These are phyloP conservation scores for Colletotrichum sp. DNA, from an alignment of 2,329 filamentous ascomycete species.

Conservation along the genomic window DNA sequence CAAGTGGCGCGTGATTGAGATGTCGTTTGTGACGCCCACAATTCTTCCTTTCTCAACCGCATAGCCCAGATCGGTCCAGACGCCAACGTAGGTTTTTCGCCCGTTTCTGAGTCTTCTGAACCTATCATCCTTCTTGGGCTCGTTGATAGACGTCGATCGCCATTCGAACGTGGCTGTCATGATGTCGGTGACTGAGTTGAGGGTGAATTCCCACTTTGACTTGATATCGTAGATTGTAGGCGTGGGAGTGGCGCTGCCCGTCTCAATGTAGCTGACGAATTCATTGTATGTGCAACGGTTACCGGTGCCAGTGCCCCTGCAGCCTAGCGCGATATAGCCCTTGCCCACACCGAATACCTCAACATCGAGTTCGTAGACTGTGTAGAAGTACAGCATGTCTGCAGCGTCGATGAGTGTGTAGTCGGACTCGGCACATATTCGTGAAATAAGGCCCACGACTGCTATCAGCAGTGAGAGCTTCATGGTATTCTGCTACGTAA, in stretches of 20 bases:
- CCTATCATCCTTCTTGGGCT: neutral
- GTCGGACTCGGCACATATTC: neutral
- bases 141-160: neutral
- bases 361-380: neutral
- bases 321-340: neutral
- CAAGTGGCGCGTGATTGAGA: neutral
- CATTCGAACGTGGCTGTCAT: neutral
- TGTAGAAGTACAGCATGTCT: neutral
- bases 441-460: neutral
- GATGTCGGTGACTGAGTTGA: neutral
- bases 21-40: neutral
- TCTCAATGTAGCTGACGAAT: neutral
- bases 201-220: neutral
- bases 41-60: neutral
- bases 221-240: neutral
- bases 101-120: neutral
- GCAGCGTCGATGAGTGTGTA: neutral
- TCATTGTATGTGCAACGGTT: neutral
- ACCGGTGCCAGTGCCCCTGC: neutral
- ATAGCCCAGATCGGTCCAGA: neutral
- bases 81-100: neutral
- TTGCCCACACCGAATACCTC: neutral
- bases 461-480: neutral
- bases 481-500: neutral
- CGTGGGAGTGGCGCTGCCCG: neutral